Percentiles rank a stretch among this genome's conserved stretches.
phyloP scores from a whole-genome alignment of 2,329 filamentous ascomycete genomes.

The Nigrospora oryzae region DNA sequence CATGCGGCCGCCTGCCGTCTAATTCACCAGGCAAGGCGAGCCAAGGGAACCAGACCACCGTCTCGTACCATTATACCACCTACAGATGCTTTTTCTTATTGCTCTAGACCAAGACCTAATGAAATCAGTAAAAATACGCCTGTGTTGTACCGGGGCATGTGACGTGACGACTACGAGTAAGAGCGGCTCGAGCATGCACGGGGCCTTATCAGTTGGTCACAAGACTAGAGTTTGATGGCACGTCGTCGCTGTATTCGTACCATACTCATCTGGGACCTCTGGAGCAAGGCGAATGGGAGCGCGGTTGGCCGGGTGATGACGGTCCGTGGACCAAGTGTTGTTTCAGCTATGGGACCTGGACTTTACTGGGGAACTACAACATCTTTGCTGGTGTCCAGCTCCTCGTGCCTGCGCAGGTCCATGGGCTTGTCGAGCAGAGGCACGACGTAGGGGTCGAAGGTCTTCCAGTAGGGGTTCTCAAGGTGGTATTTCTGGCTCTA shows the following conservation, averaged over 20 bases:
- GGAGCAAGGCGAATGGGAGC: too few species aligned
- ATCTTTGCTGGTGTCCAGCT: slow-evolving; percentile 35
- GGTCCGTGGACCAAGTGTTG: too few species aligned
- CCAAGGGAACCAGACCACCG: neutral
- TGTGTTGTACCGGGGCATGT: neutral
- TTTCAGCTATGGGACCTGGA: too few species aligned
- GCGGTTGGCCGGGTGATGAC: too few species aligned
- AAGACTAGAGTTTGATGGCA: too few species aligned
- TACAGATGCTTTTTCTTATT: slow-evolving; percentile 4
- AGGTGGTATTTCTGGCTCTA: slow-evolving; percentile 54
- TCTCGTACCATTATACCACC: slow-evolving; percentile 6
- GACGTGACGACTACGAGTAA: too few species aligned
- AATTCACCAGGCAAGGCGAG: too few species aligned
- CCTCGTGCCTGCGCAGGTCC: slow-evolving; percentile 61
- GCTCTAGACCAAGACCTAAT: slow-evolving; percentile 5
- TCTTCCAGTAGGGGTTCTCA: slow-evolving; percentile 67
- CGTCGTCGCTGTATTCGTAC: too few species aligned
- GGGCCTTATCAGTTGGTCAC: too few species aligned
- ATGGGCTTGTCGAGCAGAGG: slow-evolving; percentile 60
- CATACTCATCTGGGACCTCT: too few species aligned
- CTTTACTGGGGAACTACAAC: slow-evolving; percentile 5
- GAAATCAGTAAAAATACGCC: slow-evolving; percentile 5
- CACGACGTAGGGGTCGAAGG: slow-evolving; percentile 66
- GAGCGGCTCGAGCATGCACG: too few species aligned
- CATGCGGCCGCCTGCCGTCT: too few species aligned